Evolutionary conservation across 2,329 filamentous ascomycete genomes (phyloP).

Genomic region (Sphaerulina populicola): DNA sequence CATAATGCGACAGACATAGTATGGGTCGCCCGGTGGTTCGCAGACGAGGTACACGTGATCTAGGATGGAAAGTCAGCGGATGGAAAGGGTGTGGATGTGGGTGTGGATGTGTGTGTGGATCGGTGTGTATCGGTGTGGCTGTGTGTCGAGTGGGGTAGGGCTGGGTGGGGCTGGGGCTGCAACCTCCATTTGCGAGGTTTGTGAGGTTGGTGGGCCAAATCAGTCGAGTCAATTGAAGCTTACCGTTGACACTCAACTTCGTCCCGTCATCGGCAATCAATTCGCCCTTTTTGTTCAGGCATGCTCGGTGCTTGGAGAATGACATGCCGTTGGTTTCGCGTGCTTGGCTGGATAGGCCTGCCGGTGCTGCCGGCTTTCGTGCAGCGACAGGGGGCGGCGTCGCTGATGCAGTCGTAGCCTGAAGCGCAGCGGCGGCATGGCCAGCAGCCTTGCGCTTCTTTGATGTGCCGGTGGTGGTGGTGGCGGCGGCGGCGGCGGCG

Average conservation of each 20-base stretch:
- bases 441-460: conserved; percentile 79
- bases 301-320: conserved; percentile 64
- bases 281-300: conserved; percentile 61
- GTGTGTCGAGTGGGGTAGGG: conserved; percentile 21
- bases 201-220: conserved; percentile 1
- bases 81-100: background rate
- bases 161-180: too few species aligned
- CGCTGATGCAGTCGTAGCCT: conserved; percentile 20
- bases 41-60: conserved; percentile 93
- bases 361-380: conserved; percentile 34
- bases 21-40: conserved; percentile 94
- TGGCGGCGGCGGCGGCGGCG: too few species aligned
- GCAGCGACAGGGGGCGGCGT: conserved; percentile 22
- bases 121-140: too few species aligned
- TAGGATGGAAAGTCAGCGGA: conserved; percentile 38
- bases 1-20: conserved; percentile 97
- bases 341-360: conserved; percentile 33
- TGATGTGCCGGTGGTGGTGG: conserved; percentile 51
- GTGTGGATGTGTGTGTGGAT: too few species aligned
- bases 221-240: conserved; percentile 32
- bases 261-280: conserved; percentile 88
- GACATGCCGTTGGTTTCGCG: conserved; percentile 79
- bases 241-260: conserved; percentile 75
- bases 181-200: conserved; percentile 17
- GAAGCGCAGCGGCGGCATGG: conserved; percentile 26